Conservation (phyloP, 2,329 filamentous ascomycete species). For the Fusarium proliferatum region DNA sequence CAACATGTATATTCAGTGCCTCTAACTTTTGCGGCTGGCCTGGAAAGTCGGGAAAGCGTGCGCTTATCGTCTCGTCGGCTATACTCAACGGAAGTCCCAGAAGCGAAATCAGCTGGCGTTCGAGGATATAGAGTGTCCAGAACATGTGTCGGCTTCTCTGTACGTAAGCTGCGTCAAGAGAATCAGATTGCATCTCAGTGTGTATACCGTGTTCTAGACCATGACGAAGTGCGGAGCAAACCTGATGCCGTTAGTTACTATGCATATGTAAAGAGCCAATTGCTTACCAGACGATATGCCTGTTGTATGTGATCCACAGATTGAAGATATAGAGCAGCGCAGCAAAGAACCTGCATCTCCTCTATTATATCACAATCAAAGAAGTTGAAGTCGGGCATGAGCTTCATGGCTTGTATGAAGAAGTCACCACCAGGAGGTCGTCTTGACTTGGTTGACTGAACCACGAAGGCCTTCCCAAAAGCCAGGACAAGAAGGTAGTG, state of each 20-base stretch:
- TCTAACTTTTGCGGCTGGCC: constrained; percentile 14
- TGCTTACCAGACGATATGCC: constrained; percentile 23
- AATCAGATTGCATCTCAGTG: constrained; percentile 30
- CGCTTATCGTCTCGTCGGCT: constrained; percentile 33
- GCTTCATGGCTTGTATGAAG: constrained; percentile 36
- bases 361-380: constrained; percentile 27
- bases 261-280: rapidly evolving
- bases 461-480: constrained; percentile 36
- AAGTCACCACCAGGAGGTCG: constrained; percentile 29
- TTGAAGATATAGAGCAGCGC: constrained; percentile 30
- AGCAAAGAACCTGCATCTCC: constrained; percentile 35
- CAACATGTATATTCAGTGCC: constrained; percentile 30
- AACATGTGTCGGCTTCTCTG: constrained; percentile 26
- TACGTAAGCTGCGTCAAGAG: constrained; percentile 20
- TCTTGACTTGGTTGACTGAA: constrained; percentile 29
- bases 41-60: constrained; percentile 19
- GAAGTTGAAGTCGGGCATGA: constrained; percentile 37
- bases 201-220: constrained; percentile 32
- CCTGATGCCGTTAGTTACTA: neutral
- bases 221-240: constrained; percentile 26
- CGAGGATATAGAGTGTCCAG: constrained; percentile 37
- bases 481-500: constrained; percentile 38
- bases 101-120: constrained; percentile 31
- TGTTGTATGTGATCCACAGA: constrained; percentile 19
- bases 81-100: constrained; percentile 32